Conservation (phyloP, 495 filamentous ascomycete species). For the Aspergillus carlsbadensis region DNA sequence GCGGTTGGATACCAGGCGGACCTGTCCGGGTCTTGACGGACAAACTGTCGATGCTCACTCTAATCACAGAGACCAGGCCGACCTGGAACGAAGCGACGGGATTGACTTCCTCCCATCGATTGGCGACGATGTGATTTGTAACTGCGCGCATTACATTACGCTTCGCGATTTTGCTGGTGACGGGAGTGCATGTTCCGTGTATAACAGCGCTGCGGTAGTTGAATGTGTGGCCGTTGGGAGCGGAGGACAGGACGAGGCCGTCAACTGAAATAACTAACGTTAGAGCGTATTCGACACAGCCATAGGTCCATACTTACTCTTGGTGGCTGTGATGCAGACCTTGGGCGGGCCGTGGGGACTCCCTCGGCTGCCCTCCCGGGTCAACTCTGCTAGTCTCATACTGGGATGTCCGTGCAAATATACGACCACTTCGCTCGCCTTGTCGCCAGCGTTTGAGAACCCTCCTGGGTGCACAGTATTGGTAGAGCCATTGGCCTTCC, state of each 20-base stretch:
- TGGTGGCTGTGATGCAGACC: too few relatives aligned
- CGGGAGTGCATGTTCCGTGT: neutral
- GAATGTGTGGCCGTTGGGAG: neutral
- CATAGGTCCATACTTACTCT: too few relatives aligned
- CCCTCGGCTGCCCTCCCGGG: neutral
- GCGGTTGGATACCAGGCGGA: neutral
- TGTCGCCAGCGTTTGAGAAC: too few relatives aligned
- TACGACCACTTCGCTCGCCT: neutral
- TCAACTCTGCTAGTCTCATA: neutral
- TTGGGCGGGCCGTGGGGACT: too few relatives aligned
- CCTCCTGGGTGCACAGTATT: neutral
- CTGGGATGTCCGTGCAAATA: neutral
- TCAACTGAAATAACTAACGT: neutral
- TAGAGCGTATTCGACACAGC: too few relatives aligned
- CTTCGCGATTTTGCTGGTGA: neutral
- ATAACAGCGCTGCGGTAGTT: neutral
- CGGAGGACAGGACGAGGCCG: neutral
- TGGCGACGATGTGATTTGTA: neutral
- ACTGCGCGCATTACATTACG: neutral
- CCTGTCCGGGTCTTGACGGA: neutral
- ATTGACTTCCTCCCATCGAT: neutral
- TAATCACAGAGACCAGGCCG: neutral
- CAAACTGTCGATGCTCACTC: neutral
- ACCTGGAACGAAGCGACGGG: neutral
- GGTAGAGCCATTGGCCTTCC: neutral